Evolutionary conservation across 495 filamentous ascomycete species (phyloP).

Genomic region (Chaetomium tenue): DNA sequence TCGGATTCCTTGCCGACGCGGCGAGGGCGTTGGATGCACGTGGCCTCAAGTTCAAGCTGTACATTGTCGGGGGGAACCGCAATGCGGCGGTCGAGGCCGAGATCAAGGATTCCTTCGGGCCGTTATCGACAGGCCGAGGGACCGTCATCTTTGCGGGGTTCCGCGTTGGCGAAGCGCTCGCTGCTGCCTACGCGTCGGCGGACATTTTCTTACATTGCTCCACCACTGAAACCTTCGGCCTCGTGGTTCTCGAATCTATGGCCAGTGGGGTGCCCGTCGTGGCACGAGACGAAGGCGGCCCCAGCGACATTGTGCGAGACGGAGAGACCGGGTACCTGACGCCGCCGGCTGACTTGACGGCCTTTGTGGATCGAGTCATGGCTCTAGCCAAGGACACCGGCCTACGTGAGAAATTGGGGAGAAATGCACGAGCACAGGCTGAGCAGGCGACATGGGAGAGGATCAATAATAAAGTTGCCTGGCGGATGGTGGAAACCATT

Average conservation of each 20-base stretch:
- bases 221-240: conserved; percentile 2
- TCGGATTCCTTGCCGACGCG: background rate
- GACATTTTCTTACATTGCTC: conserved; percentile 12
- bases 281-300: conserved; percentile 6
- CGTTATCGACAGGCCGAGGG: background rate
- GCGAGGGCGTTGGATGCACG: background rate
- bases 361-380: conserved; percentile 4
- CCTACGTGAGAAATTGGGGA: background rate
- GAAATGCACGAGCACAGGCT: background rate
- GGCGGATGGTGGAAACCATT: conserved; percentile 6
- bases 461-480: conserved; percentile 9
- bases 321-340: conserved; percentile 1
- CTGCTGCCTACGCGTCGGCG: conserved; percentile 1
- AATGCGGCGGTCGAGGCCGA: conserved; percentile 1
- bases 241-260: conserved; percentile 9
- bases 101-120: conserved; percentile 1
- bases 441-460: conserved; percentile 14
- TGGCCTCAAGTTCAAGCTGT: background rate
- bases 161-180: background rate
- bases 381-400: background rate
- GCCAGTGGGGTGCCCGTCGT: conserved; percentile 9
- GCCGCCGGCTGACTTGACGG: background rate
- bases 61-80: conserved; percentile 3
- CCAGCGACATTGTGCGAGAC: conserved; percentile 8
- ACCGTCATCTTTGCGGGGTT: conserved; percentile 4